Evolutionary conservation across 2,329 filamentous ascomycete genomes (phyloP).

Genomic region (Aureobasidium musti): DNA sequence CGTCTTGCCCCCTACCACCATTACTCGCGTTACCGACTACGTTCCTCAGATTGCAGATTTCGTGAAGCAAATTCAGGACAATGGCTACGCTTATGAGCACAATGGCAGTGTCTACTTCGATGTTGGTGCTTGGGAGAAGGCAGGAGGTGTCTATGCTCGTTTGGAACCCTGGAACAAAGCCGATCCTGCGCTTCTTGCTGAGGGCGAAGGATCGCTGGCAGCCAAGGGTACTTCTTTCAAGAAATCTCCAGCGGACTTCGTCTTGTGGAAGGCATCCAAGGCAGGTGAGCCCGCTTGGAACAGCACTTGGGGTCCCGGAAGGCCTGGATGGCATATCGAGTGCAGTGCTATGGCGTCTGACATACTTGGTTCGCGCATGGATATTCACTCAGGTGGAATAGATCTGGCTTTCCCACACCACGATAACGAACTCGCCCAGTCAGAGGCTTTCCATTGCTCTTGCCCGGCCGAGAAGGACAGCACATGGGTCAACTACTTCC

Average conservation of each 20-base stretch:
- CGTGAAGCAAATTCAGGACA: conserved; percentile 77
- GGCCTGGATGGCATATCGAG: conserved; percentile 96
- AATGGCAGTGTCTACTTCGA: conserved; percentile 90
- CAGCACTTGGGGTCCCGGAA: conserved; percentile 81
- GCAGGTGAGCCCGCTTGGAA: conserved; percentile 89
- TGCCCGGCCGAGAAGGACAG: conserved; percentile 42
- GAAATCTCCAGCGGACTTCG: conserved; percentile 79
- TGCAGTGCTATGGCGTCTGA: conserved; percentile 95
- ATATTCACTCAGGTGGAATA: conserved; percentile 90
- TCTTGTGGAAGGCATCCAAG: conserved; percentile 90
- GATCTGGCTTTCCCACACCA: conserved; percentile 91
- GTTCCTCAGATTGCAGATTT: conserved; percentile 84
- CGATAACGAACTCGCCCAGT: conserved; percentile 89
- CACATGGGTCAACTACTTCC: conserved; percentile 87
- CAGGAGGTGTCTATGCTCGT: conserved; percentile 81
- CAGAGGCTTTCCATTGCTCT: conserved; percentile 74
- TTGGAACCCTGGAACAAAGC: conserved; percentile 83
- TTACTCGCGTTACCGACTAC: conserved; percentile 92
- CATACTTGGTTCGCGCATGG: conserved; percentile 79
- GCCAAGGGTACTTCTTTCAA: conserved; percentile 60
- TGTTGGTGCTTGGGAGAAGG: conserved; percentile 79
- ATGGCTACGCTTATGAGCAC: conserved; percentile 75
- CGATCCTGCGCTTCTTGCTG: conserved; percentile 78
- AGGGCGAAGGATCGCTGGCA: conserved; percentile 80
- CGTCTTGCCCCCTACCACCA: conserved; percentile 74